Evolutionary conservation across 192 early-diverging fungal species (phyloP), one percentile per base, ranked within the genome.

Genomic region (Mortierella claussenii): DNA sequence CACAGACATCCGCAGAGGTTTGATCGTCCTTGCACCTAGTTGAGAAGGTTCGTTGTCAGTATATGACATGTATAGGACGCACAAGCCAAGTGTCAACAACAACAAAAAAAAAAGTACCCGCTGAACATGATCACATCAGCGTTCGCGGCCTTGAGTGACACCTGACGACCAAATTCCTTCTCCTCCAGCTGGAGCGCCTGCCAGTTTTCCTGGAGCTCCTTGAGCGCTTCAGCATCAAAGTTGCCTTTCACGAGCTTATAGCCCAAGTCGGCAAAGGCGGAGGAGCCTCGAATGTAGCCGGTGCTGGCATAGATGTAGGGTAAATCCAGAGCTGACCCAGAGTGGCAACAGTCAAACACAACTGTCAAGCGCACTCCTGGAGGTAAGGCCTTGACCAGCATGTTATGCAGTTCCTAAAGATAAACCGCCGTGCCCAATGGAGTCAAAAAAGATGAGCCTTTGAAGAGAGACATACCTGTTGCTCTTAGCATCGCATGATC

Each of bases 261-360:
- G 18, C 79, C 79, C 44, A 68, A 26, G 36, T 60, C 57, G 9
- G 58, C 54, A 33, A 68, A 44, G 4, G 68, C 67, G 46, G 26
- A 32, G 3, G 66, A 73, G 17, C 69, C 69, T n/a, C 55, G 60
- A 24, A 73, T 62, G 28, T 63, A 79, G 30, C 89, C 88, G 36
- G 76, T 55, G 53, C 80, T 81, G 45, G 84, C 75, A 61, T 91
- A 91, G 55, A 85, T 83, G 68, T 86, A 91, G 5, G 89, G 88
- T 33, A 91, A 76, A 48, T 91, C 89, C 55, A 91, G 65, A 1
- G 86, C 88, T n/a, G 90, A 83, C 42, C 89, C 90, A 46, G 89
- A 90, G 65, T 91, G 90, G 66, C 90, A 91, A 73, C 87, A 91
- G 73, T 91, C 89, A 66, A 89, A 90, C 47, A 91, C 83, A 6